These are phyloP conservation scores for Trichothecium sympodiale DNA, from an alignment of 2,329 filamentous ascomycete species.

Conservation along the genomic window DNA sequence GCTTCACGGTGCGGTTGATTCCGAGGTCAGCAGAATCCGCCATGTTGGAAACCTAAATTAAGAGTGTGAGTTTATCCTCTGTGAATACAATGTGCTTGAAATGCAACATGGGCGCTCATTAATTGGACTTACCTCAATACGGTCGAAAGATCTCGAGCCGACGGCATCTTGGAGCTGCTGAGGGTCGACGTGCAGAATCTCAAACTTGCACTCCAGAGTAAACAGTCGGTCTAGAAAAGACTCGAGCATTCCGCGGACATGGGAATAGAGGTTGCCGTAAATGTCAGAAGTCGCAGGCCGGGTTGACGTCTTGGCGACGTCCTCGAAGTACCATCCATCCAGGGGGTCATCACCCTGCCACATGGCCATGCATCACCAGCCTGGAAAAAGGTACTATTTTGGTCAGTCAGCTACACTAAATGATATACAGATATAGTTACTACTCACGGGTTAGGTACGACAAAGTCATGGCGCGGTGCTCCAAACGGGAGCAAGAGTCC, in stretches of 20 bases:
- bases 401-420: background rate
- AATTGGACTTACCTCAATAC: too few species aligned
- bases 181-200: too few species aligned
- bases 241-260: too few species aligned
- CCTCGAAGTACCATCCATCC: conserved; percentile 19
- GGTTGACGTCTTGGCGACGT: conserved; percentile 12
- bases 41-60: conserved; percentile 2
- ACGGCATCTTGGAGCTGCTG: too few species aligned
- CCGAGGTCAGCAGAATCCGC: conserved; percentile 5
- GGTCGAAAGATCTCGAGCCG: too few species aligned
- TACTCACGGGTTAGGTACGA: conserved; percentile 2
- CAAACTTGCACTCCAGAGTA: too few species aligned
- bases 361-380: background rate
- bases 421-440: background rate
- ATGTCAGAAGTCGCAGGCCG: conserved; percentile 20
- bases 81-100: too few species aligned
- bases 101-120: too few species aligned
- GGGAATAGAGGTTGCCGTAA: conserved; percentile 22
- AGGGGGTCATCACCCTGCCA: background rate
- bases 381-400: conserved; percentile 1
- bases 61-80: too few species aligned
- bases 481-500: conserved; percentile 13
- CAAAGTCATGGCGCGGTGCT: background rate
- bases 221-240: too few species aligned
- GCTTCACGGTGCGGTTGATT: conserved; percentile 9